A percentile compares a stretch with the other conserved stretches of the same genome.
Conservation (phyloP, 257 asterid species). For the Primulina tabacum region DNA sequence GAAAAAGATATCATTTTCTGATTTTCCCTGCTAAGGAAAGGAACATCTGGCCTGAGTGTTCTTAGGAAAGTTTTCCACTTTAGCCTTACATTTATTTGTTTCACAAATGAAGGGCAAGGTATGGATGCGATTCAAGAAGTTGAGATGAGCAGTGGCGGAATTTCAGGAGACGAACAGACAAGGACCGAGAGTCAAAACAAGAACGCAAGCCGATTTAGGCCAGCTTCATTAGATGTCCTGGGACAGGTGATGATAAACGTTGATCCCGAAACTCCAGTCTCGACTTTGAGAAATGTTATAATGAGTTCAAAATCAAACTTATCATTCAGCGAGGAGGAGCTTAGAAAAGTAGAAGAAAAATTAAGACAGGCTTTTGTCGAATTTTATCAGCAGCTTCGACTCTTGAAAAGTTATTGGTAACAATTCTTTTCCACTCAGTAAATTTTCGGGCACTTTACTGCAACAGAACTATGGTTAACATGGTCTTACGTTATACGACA, state of each 20-base stretch:
- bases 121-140: slow-evolving; percentile 66
- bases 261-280: slow-evolving; percentile 62
- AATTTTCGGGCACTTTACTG: neutral
- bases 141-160: slow-evolving; percentile 45
- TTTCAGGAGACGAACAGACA: slow-evolving; percentile 7
- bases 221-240: slow-evolving; percentile 52
- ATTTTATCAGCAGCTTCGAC: slow-evolving; percentile 64
- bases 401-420: slow-evolving; percentile 67
- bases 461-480: slow-evolving; percentile 21
- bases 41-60: too few species aligned
- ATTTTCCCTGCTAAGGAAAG: too few species aligned
- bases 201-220: slow-evolving; percentile 20
- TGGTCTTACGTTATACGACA: slow-evolving; percentile 21
- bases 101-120: slow-evolving; percentile 2
- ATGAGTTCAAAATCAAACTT: slow-evolving; percentile 38
- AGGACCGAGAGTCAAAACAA: slow-evolving; percentile 14
- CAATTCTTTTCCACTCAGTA: neutral
- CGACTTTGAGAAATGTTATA: slow-evolving; percentile 51
- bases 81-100: neutral
- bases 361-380: slow-evolving; percentile 57
- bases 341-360: slow-evolving; percentile 55
- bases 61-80: neutral
- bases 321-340: slow-evolving; percentile 57
- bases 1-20: too few species aligned
- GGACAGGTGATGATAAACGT: slow-evolving; percentile 64